Evolutionary conservation across 768 basidiomycete species (phyloP).

Genomic region (Podaxis rugospora): DNA sequence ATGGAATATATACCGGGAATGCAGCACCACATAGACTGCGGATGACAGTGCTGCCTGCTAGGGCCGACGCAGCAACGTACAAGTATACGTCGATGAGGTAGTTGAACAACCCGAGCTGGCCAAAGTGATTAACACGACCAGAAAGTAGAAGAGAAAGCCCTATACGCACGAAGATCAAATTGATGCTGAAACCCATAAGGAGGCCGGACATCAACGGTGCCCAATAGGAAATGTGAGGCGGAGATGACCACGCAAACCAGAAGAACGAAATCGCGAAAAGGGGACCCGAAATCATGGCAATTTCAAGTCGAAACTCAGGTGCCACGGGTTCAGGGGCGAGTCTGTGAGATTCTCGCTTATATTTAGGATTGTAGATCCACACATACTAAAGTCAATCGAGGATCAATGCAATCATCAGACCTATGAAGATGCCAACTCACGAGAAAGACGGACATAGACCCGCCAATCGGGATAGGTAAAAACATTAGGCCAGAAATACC

Average conservation of each 20-base stretch:
- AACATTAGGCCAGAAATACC: conserved; percentile 59
- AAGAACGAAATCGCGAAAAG: conserved; percentile 53
- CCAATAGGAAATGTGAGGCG: conserved; percentile 46
- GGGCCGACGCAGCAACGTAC: conserved; percentile 49
- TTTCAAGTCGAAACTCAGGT: conserved; percentile 53
- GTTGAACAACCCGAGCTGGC: conserved; percentile 48
- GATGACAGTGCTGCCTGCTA: conserved; percentile 48
- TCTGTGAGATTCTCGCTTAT: conserved; percentile 36
- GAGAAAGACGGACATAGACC: conserved; percentile 34
- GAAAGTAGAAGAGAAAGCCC: not conserved
- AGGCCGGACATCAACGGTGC: conserved; percentile 47
- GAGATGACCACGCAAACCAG: conserved; percentile 69
- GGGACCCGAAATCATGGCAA: conserved; percentile 47
- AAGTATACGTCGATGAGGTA: conserved; percentile 63
- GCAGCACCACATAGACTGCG: conserved; percentile 50
- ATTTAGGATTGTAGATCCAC: conserved; percentile 43
- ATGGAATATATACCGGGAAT: conserved; percentile 35
- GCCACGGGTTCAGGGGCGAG: conserved; percentile 49
- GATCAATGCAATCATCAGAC: not conserved
- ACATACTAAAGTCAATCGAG: conserved; percentile 32
- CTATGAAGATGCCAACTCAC: conserved; percentile 25
- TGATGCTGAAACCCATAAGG: conserved; percentile 48
- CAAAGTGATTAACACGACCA: not conserved
- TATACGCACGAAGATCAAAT: conserved; percentile 48
- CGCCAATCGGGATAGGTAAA: conserved; percentile 56